Conservation (phyloP, 768 basidiomycete species). For the Candolleomyces eurysporus region DNA sequence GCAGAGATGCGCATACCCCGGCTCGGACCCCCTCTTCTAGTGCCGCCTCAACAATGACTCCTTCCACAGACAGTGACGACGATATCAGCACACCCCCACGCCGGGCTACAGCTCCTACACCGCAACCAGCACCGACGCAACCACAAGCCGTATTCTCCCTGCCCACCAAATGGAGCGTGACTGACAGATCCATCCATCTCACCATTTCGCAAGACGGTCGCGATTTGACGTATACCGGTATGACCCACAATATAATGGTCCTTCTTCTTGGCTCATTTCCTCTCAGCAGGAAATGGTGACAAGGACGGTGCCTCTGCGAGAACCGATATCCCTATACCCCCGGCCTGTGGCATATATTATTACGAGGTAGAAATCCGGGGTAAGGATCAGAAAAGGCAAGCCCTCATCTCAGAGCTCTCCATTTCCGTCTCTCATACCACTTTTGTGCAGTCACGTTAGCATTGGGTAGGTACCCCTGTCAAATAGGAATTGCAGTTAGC, state of each 20-base stretch:
- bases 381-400: constrained; percentile 79
- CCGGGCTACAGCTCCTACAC: constrained; percentile 12
- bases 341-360: constrained; percentile 90
- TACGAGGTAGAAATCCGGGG: constrained; percentile 86
- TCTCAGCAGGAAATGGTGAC: constrained; percentile 54
- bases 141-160: constrained; percentile 46
- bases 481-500: neutral
- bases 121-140: constrained; percentile 28
- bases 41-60: constrained; percentile 31
- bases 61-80: constrained; percentile 63
- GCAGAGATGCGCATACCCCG: constrained; percentile 33
- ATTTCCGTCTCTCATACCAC: constrained; percentile 7
- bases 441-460: constrained; percentile 62
- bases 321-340: constrained; percentile 74
- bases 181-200: constrained; percentile 56
- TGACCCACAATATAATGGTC: constrained; percentile 9
- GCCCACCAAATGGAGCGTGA: constrained; percentile 79
- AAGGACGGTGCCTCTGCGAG: constrained; percentile 85
- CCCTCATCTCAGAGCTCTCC: constrained; percentile 4
- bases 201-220: constrained; percentile 69
- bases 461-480: constrained; percentile 56
- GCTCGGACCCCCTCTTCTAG: constrained; percentile 18
- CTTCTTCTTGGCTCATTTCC: constrained; percentile 9
- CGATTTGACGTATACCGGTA: constrained; percentile 72
- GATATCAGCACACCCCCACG: constrained; percentile 54